These are phyloP conservation scores for Hemerocallis citrina DNA, from an alignment of 106 monocot genomes.

Conservation along the genomic window DNA sequence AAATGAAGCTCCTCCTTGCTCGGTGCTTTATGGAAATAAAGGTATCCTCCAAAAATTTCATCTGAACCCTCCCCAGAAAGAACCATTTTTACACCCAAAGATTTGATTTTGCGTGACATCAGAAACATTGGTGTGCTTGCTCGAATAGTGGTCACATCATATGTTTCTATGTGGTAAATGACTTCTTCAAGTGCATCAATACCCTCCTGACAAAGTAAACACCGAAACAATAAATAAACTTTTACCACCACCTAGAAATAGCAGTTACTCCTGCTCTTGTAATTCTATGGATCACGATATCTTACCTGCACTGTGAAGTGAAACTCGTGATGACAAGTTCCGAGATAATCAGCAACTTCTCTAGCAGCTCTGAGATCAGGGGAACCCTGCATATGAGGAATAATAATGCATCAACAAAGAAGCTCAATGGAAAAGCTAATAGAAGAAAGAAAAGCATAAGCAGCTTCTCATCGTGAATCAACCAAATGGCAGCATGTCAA, in stretches of 20 bases:
- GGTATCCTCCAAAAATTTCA: slow-evolving; percentile 62
- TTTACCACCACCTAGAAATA: background rate
- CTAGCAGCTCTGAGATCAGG: slow-evolving; percentile 58
- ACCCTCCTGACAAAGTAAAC: slow-evolving; percentile 36
- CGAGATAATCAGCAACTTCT: slow-evolving; percentile 65
- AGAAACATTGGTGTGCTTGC: slow-evolving; percentile 71
- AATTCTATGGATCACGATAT: background rate
- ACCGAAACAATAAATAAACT: background rate
- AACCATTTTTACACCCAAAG: slow-evolving; percentile 69
- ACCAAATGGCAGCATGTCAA: background rate
- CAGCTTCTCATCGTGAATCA: background rate
- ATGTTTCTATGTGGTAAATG: slow-evolving; percentile 57
- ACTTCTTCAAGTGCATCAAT: slow-evolving; percentile 69
- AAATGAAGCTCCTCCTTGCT: slow-evolving; percentile 64
- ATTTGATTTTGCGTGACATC: slow-evolving; percentile 64
- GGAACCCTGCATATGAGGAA: slow-evolving; percentile 36
- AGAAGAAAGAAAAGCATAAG: background rate
- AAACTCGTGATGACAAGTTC: slow-evolving; percentile 60
- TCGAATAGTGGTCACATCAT: slow-evolving; percentile 61
- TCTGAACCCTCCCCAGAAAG: slow-evolving; percentile 69
- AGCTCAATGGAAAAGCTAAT: background rate
- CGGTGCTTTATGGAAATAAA: slow-evolving; percentile 74
- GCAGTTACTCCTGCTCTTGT: background rate
- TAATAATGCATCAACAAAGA: background rate
- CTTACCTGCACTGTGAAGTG: slow-evolving; percentile 66